Percentiles rank a stretch among this genome's conserved stretches.
phyloP scores from a whole-genome alignment of 2,329 filamentous ascomycete species.

The Colletotrichum sidae region DNA sequence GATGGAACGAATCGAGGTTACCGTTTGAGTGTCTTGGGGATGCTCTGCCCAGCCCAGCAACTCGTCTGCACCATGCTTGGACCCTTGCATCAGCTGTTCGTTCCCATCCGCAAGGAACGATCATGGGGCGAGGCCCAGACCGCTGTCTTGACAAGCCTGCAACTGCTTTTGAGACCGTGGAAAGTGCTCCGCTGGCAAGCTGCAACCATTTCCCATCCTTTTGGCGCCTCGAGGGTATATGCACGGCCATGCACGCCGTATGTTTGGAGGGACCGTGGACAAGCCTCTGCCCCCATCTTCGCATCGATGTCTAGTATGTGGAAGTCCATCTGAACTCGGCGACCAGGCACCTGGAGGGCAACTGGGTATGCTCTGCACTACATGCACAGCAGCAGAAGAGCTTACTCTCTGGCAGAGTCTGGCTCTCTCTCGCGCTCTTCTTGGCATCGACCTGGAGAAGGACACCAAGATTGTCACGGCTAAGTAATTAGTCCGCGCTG shows the following conservation, averaged over 20 bases:
- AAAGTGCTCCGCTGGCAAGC: constrained; percentile 8
- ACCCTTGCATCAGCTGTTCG: not conserved
- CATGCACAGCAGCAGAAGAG: too few species aligned
- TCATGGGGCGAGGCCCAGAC: constrained; percentile 17
- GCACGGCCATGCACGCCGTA: not conserved
- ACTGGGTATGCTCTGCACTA: too few species aligned
- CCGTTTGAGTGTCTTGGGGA: too few species aligned
- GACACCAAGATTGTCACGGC: not conserved
- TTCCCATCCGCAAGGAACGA: too few species aligned
- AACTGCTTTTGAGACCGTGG: constrained; percentile 6
- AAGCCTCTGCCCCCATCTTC: constrained; percentile 1
- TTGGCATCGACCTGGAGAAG: constrained; percentile 1
- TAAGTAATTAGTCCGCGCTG: not conserved
- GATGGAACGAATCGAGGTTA: too few species aligned
- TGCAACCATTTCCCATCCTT: not conserved
- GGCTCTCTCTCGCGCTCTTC: not conserved
- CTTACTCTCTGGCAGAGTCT: not conserved
- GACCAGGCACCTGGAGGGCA: too few species aligned
- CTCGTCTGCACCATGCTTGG: not conserved
- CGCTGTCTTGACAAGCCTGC: not conserved
- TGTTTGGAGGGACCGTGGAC: not conserved
- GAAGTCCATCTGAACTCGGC: constrained; percentile 3
- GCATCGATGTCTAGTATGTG: not conserved
- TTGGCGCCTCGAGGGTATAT: not conserved
- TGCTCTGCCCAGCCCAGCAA: too few species aligned